phyloP scores from a whole-genome alignment of 805 yeast genomes.

The Metschnikowia cubensis region DNA sequence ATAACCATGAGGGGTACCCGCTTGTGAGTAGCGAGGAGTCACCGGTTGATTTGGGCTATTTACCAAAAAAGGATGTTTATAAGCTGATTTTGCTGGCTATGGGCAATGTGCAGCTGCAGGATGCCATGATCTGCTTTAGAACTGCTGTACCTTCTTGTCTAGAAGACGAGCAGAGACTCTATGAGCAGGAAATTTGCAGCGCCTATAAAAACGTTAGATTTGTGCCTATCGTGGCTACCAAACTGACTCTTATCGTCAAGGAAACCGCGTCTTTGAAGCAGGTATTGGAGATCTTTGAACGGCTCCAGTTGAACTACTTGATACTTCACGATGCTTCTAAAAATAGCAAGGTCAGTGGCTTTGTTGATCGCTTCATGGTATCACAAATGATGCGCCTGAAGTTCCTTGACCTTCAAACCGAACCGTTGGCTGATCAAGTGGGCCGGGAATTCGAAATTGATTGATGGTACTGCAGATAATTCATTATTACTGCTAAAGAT shows the following conservation, averaged over 20 bases:
- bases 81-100: slow-evolving; percentile 11
- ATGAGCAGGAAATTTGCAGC: slow-evolving; percentile 4
- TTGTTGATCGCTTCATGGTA: slow-evolving; percentile 36
- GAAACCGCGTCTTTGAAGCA: slow-evolving; percentile 29
- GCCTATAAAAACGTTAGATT: slow-evolving; percentile 3
- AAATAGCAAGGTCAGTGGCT: slow-evolving; percentile 28
- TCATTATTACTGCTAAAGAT: not conserved
- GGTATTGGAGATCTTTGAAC: slow-evolving; percentile 36
- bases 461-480: not conserved
- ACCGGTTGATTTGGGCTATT: slow-evolving; percentile 33
- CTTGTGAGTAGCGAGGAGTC: slow-evolving; percentile 22
- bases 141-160: slow-evolving; percentile 9
- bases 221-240: slow-evolving; percentile 9
- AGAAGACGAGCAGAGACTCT: slow-evolving; percentile 3
- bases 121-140: slow-evolving; percentile 11
- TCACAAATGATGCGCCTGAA: slow-evolving; percentile 27
- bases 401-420: slow-evolving; percentile 15
- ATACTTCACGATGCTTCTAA: slow-evolving; percentile 22
- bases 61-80: slow-evolving; percentile 27
- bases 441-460: slow-evolving; percentile 25
- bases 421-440: slow-evolving; percentile 4
- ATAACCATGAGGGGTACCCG: slow-evolving; percentile 42
- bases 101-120: slow-evolving; percentile 15
- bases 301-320: slow-evolving; percentile 34
- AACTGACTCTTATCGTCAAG: slow-evolving; percentile 25